Percentiles rank a stretch among this genome's conserved stretches.
These are phyloP conservation scores for Mesembryanthemum crystallinum DNA, from an alignment of 148 eudicot genomes.

Conservation along the genomic window DNA sequence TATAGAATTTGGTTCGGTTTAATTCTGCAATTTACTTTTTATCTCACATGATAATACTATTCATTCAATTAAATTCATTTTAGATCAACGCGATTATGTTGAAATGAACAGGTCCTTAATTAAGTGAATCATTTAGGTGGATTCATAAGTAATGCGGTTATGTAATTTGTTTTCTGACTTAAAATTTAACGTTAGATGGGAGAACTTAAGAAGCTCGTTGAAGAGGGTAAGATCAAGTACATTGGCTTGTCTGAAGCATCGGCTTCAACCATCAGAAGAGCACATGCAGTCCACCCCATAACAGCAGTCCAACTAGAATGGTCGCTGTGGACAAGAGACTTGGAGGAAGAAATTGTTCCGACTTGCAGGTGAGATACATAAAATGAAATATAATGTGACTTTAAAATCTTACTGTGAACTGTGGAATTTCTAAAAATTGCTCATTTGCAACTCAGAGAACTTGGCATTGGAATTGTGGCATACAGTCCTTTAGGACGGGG, in stretches of 20 bases:
- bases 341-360: conserved; percentile 37
- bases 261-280: conserved; percentile 41
- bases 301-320: conserved; percentile 38
- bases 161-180: not conserved
- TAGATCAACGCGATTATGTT: no score
- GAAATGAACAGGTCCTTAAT: no score
- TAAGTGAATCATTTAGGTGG: no score
- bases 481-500: conserved; percentile 42
- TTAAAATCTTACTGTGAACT: not conserved
- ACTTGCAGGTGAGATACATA: conserved; percentile 31
- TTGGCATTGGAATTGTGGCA: conserved; percentile 41
- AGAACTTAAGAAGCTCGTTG: conserved; percentile 36
- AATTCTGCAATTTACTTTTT: no score
- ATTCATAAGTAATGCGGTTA: no score
- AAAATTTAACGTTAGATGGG: conserved; percentile 28
- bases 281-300: conserved; percentile 38
- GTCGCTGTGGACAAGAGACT: conserved; percentile 42
- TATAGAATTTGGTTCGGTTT: no score
- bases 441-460: conserved; percentile 22
- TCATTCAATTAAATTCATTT: no score
- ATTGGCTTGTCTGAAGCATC: conserved; percentile 41
- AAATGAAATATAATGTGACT: no score
- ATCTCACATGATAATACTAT: no score
- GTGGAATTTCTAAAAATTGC: no score
- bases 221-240: conserved; percentile 41